Base-by-base conservation (phyloP, 768 basidiomycete species). In the Leccinum olivaceopallidum region DNA sequence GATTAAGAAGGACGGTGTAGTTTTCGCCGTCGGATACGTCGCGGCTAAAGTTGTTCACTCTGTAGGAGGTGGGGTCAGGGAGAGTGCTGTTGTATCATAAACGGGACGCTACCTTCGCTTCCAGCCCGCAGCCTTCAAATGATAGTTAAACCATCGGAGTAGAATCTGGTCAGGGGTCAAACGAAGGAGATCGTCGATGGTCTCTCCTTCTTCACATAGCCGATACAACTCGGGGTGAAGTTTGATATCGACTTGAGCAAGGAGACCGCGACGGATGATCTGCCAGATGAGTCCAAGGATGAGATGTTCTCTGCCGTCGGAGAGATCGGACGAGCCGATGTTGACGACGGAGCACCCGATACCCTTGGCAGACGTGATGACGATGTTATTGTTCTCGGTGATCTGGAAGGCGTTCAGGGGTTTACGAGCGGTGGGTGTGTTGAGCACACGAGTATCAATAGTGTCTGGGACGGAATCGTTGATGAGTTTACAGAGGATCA, bases 331-430 rank as follows among this genome's bases (percentile, higher is more conserved):
- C 0, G 96, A 90, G 26, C 97, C 97, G 64, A 99, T 98, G 77
- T 99, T 99, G 76, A 99, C 96, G 57, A 98, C 95, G 2, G 94
- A 96, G 71, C 97, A 97, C 39, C 97, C 96, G 65, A 99, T 98
- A 73, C 91, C 95, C 78, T 98, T 98, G 39, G 96, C 88, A 16
- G 97, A 98, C 13, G 93, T 90, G 76, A 99, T 97, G 71, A 98
- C 96, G 71, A 99, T 97, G 76, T 98, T 99, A 82, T 99, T 98
- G 80, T 98, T 98, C 75, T 99, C 97, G 0, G 97, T 98, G 69
- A 98, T 98, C 70, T 99, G 95, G 85, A 99, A 99, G 0, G 94
- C 93, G 71, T 99, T 99, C 52, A 99, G 82, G 0, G 91, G 85
- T 77, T 94, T 96, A 42, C 85, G 84, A 3, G 83, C 65, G 4